Evolutionary conservation across 306 rosid genomes (phyloP), one percentile per base, ranked within the genome.

Genomic region (Myrica gale): DNA sequence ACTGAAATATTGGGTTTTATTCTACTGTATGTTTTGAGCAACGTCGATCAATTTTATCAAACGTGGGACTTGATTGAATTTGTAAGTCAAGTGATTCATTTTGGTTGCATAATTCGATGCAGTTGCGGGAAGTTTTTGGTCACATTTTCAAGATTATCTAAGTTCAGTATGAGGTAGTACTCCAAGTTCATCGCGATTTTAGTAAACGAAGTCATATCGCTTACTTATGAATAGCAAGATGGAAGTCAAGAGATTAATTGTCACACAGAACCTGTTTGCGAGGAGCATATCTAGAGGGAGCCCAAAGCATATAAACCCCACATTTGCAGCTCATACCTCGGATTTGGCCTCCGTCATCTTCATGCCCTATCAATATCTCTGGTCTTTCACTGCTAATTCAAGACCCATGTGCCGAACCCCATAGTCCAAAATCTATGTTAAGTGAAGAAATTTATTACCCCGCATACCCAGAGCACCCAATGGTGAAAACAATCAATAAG

Each of bases 401-500:
- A 20, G 67, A 39, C 48, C 63, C 58, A 26, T 53, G 20, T n/a
- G 13, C 16, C 53, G 13, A 48, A 11, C 53, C 4, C 13, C 53
- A 48, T 11, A 11, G 13, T 48, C 10, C 52, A 48, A 48, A 48
- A 11, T 47, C 15, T 48, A 1, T 48, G 13, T 11, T 10, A 52
- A 81, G 76, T 74, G 15, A 51, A 76, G 21, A 71, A 82, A 82
- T 57, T 78, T 37, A 60, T 61, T 2, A 60, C 51, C 23, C 52
- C 68, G 79, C 21, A 71, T 66, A 76, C 71, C 62, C 78, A 47
- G 39, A 54, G 63, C 5, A 69, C 61, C 74, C 83, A 52, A 16
- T 20, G 57, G 76, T 68, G 76, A 76, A 81, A 75, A 60, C 70
- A 74, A 77, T 72, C 71, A 56, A 43, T 68, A 62, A 71, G 20